Evolutionary conservation across 352 stramenopile species (phyloP).

Genomic region (Pythium insidiosum): DNA sequence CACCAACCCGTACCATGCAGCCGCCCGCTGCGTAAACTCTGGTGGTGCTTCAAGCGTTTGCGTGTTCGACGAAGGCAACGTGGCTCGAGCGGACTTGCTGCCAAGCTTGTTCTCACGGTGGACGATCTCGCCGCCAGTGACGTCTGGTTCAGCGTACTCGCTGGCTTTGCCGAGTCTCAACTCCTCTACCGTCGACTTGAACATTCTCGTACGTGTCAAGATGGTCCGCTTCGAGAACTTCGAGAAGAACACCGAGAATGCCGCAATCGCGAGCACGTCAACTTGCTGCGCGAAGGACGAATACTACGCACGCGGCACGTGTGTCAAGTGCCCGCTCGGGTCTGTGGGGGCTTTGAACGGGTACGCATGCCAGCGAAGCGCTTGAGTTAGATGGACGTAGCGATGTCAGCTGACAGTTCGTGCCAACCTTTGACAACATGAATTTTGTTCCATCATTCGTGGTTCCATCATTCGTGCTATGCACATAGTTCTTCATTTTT

Average conservation of each 20-base stretch:
- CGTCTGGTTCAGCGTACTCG: background rate
- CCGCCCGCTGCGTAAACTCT: slow-evolving; percentile 2
- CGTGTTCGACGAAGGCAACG: background rate
- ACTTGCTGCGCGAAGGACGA: background rate
- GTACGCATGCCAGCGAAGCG: slow-evolving; percentile 10
- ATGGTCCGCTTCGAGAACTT: background rate
- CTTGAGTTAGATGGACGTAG: no score
- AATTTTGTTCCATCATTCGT: no score
- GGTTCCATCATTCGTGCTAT: no score
- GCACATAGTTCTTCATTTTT: no score
- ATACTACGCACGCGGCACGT: background rate
- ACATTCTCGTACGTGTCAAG: slow-evolving; percentile 2
- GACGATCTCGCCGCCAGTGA: slow-evolving; percentile 3
- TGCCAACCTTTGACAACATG: no score
- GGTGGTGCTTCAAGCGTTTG: slow-evolving; percentile 1
- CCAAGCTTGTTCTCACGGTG: slow-evolving; percentile 5
- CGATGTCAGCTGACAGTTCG: no score
- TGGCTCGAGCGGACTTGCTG: slow-evolving; percentile 2
- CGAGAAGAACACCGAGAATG: background rate
- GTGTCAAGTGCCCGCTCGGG: background rate
- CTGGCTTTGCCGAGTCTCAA: slow-evolving; percentile 1
- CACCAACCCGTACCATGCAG: slow-evolving; percentile 5
- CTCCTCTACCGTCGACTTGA: slow-evolving; percentile 2
- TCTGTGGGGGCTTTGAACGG: slow-evolving; percentile 6
- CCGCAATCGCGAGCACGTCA: background rate